These are phyloP conservation scores for Colletotrichum sp. DNA, from an alignment of 2,329 filamentous ascomycete genomes.

Conservation along the genomic window DNA sequence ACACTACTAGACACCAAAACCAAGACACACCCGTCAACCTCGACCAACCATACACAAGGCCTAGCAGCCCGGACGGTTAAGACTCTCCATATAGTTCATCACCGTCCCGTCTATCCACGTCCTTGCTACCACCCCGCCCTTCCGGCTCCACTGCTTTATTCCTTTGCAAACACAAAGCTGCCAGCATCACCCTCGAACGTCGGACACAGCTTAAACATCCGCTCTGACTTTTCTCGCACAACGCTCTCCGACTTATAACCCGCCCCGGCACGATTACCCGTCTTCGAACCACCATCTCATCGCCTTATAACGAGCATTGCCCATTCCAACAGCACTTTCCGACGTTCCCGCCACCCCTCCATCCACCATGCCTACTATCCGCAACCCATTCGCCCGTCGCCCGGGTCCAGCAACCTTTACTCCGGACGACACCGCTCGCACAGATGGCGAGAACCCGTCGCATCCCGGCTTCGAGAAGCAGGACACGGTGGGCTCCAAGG, in stretches of 20 bases:
- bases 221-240: background rate
- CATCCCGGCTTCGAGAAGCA: conserved; percentile 64
- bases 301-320: background rate
- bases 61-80: background rate
- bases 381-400: conserved; percentile 73
- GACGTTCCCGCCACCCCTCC: background rate
- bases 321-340: background rate
- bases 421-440: conserved; percentile 59
- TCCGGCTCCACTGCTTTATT: conserved; percentile 7
- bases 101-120: conserved; percentile 5
- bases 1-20: background rate
- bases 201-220: background rate
- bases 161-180: conserved; percentile 2
- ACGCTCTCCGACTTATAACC: background rate
- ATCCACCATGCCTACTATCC: conserved; percentile 64
- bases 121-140: conserved; percentile 1
- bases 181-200: conserved; percentile 11
- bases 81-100: conserved; percentile 15
- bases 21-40: background rate
- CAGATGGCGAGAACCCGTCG: conserved; percentile 46
- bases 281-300: background rate
- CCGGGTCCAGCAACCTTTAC: conserved; percentile 48
- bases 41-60: background rate
- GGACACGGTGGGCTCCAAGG: conserved; percentile 66
- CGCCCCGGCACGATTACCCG: background rate